phyloP scores from a whole-genome alignment of 495 filamentous ascomycete species.

The Xanthoparmelia taractica region DNA sequence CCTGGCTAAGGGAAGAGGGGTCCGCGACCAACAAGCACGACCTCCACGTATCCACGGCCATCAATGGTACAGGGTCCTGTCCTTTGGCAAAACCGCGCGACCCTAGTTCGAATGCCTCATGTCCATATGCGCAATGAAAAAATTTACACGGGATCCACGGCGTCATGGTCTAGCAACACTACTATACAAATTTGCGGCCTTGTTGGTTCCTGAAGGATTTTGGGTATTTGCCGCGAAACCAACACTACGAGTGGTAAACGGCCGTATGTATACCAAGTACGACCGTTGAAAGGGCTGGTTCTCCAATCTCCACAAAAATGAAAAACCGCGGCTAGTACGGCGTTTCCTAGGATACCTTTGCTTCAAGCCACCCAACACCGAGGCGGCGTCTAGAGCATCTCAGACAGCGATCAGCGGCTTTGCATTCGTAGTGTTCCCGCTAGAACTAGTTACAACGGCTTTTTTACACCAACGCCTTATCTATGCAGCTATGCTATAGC shows the following conservation, averaged over 20 bases:
- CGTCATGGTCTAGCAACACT: neutral
- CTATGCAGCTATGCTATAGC: too few species aligned
- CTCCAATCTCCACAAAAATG: neutral
- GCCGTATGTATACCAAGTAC: too few species aligned
- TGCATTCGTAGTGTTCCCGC: too few species aligned
- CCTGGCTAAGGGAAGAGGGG: conserved; percentile 16
- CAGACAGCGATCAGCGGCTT: neutral
- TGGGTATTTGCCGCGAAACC: neutral
- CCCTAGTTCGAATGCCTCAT: neutral
- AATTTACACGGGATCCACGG: too few species aligned
- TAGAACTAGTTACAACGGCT: too few species aligned
- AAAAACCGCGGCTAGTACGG: neutral
- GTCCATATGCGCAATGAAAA: neutral
- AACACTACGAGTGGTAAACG: too few species aligned
- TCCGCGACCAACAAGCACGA: neutral
- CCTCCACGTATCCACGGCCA: neutral
- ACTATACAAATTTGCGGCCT: neutral
- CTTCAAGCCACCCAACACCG: conserved; percentile 1
- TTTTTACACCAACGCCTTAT: too few species aligned
- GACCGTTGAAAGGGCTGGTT: neutral
- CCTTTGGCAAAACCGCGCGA: neutral
- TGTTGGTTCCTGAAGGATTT: neutral
- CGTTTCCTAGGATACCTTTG: neutral
- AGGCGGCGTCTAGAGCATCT: neutral
- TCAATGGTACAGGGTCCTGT: neutral